Conservation (phyloP, 2,329 filamentous ascomycete genomes). For the Xylariaceae sp. region DNA sequence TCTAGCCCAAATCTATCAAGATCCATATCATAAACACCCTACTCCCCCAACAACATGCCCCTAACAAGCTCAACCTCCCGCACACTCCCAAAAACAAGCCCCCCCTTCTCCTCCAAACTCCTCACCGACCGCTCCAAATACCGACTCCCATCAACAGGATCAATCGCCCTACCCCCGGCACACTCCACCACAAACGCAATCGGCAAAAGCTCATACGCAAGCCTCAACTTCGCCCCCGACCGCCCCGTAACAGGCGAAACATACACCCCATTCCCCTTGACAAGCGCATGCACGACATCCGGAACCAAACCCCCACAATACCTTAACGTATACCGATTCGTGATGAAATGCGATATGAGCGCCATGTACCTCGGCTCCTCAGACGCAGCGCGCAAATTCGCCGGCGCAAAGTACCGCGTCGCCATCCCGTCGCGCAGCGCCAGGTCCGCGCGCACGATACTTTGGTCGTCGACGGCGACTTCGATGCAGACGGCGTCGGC, state of each 20-base stretch:
- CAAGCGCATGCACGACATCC: slow-evolving; percentile 53
- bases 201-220: slow-evolving; percentile 55
- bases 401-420: slow-evolving; percentile 57
- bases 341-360: slow-evolving; percentile 46
- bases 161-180: slow-evolving; percentile 51
- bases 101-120: slow-evolving; percentile 45
- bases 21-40: background rate
- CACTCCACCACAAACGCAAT: slow-evolving; percentile 57
- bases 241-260: slow-evolving; percentile 49
- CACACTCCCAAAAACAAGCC: slow-evolving; percentile 45
- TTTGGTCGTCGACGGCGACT: slow-evolving; percentile 38
- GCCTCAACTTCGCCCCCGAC: slow-evolving; percentile 52
- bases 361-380: slow-evolving; percentile 45
- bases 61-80: slow-evolving; percentile 12
- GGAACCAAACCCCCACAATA: slow-evolving; percentile 59
- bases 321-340: slow-evolving; percentile 52
- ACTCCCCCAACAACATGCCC: slow-evolving; percentile 5
- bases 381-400: slow-evolving; percentile 54
- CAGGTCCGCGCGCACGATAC: slow-evolving; percentile 40
- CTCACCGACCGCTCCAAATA: slow-evolving; percentile 38
- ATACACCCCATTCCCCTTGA: slow-evolving; percentile 59
- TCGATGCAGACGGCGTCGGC: slow-evolving; percentile 43
- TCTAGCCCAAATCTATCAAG: background rate
- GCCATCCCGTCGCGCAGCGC: slow-evolving; percentile 35
- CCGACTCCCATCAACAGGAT: slow-evolving; percentile 39